Conservation (phyloP, 805 yeast species). For the Zygosaccharomyces gambellarensis region DNA sequence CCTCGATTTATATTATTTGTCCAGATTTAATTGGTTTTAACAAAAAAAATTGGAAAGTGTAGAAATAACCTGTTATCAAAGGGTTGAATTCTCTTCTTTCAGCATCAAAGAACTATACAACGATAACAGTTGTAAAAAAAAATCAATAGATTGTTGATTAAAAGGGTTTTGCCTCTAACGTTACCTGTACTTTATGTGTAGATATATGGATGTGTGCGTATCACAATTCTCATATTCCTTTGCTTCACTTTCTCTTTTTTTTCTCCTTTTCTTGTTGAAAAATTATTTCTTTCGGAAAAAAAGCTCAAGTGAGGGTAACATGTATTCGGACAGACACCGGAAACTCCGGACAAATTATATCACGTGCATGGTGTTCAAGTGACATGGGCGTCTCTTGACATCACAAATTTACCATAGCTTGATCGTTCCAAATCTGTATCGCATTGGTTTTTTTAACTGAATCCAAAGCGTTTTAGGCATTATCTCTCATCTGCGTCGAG, state of each 20-base stretch:
- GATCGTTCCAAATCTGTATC: too few species aligned
- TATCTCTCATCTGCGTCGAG: too few species aligned
- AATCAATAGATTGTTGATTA: not conserved
- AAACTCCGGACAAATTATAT: not conserved
- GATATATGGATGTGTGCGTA: not conserved
- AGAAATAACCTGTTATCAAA: not conserved
- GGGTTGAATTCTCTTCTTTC: not conserved
- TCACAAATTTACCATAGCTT: too few species aligned
- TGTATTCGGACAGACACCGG: not conserved
- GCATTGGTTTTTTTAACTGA: not conserved
- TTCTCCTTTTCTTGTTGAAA: conserved; percentile 4
- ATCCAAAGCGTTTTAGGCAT: too few species aligned
- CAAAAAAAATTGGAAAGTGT: not conserved
- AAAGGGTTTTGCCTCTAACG: not conserved
- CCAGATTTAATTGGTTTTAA: not conserved
- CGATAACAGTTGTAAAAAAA: not conserved
- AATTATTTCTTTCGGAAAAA: not conserved
- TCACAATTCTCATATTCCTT: not conserved
- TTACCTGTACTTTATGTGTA: not conserved
- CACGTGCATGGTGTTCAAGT: not conserved
- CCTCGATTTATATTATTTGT: not conserved
- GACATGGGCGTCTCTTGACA: too few species aligned
- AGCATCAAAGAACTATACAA: not conserved
- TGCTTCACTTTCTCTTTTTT: conserved; percentile 1
- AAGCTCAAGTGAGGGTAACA: not conserved